phyloP scores from a whole-genome alignment of 352 stramenopile genomes.

The Phytopythium sindhum region DNA sequence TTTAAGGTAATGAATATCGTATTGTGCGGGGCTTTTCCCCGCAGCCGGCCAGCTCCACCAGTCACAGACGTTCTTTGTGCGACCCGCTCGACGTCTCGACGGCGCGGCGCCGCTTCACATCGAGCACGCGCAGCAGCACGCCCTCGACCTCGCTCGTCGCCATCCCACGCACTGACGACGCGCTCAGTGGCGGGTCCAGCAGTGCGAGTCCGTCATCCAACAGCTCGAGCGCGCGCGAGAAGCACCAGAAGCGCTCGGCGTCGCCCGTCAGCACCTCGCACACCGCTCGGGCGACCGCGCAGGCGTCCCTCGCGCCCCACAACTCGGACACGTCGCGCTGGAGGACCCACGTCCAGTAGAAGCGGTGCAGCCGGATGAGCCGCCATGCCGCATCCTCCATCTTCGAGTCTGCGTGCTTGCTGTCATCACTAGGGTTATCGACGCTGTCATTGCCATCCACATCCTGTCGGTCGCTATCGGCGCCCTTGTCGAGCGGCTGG shows the following conservation, averaged over 20 bases:
- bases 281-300: constrained; percentile 31
- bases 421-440: neutral
- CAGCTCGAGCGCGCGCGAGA: constrained; percentile 51
- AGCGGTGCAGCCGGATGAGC: constrained; percentile 39
- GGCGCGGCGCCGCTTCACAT: constrained; percentile 30
- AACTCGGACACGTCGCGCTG: constrained; percentile 17
- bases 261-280: constrained; percentile 35
- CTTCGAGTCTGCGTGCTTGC: neutral
- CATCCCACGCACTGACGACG: constrained; percentile 34
- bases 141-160: constrained; percentile 49
- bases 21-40: neutral
- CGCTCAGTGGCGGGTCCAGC: constrained; percentile 35
- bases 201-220: constrained; percentile 48
- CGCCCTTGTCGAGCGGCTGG: constrained; percentile 16
- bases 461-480: neutral
- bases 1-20: constrained; percentile 1
- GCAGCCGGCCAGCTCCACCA: neutral
- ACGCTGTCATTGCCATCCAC: constrained; percentile 10
- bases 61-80: constrained; percentile 8
- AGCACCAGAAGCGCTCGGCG: constrained; percentile 72
- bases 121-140: constrained; percentile 64
- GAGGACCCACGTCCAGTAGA: constrained; percentile 41
- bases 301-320: constrained; percentile 31
- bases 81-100: constrained; percentile 1
- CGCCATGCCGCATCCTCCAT: neutral